phyloP scores from a whole-genome alignment of 345 rosid genomes.

The Lumnitzera littorea region DNA sequence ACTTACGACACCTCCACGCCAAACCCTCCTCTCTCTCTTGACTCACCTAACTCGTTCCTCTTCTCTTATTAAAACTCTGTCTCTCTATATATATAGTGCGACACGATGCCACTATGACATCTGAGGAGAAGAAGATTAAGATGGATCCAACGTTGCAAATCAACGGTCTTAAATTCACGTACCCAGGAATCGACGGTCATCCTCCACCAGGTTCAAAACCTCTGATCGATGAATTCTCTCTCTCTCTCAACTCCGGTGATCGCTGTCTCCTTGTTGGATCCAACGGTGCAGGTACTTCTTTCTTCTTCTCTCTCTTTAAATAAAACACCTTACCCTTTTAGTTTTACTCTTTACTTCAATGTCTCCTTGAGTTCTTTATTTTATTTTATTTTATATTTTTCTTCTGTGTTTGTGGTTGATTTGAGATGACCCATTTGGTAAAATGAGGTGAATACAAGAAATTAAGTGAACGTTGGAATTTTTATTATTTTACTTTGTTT shows the following conservation, averaged over 20 bases:
- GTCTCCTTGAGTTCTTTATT: too few relatives aligned
- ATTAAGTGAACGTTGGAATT: too few relatives aligned
- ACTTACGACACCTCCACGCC: conserved; percentile 1
- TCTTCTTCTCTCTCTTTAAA: not conserved
- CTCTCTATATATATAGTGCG: not conserved
- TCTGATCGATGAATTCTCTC: conserved; percentile 59
- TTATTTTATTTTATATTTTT: too few relatives aligned
- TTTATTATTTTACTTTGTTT: too few relatives aligned
- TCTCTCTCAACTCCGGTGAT: conserved; percentile 52
- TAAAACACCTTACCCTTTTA: too few relatives aligned
- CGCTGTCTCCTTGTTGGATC: conserved; percentile 98
- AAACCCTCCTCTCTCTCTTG: not conserved
- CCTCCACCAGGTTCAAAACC: conserved; percentile 85
- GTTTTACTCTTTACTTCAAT: too few relatives aligned
- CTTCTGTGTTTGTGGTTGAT: too few relatives aligned
- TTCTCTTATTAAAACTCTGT: not conserved
- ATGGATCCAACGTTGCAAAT: conserved; percentile 49
- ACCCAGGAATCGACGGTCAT: conserved; percentile 93
- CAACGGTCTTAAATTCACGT: conserved; percentile 76
- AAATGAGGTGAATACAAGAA: too few relatives aligned
- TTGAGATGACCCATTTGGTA: too few relatives aligned
- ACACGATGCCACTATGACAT: not conserved
- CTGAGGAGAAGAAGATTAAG: conserved; percentile 29
- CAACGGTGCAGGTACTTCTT: conserved; percentile 76
- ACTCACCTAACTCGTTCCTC: conserved; percentile 11